These are phyloP conservation scores for Alternaria arbusti DNA, from an alignment of 2,329 filamentous ascomycete genomes.

Conservation along the genomic window DNA sequence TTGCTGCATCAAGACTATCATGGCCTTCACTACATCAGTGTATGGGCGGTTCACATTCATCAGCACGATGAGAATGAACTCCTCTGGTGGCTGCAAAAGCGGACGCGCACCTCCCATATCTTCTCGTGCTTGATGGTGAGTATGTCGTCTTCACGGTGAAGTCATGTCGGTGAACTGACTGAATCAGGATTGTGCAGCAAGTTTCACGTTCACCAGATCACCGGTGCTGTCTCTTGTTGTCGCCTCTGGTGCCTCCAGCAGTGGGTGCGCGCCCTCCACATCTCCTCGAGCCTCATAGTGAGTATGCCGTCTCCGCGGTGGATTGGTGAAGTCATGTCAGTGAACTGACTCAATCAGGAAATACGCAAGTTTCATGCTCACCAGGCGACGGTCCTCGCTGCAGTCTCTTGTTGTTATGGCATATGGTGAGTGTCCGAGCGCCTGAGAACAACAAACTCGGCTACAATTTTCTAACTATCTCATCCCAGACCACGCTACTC, in stretches of 20 bases:
- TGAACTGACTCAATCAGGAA: background rate
- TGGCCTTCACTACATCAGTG: background rate
- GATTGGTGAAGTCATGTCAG: background rate
- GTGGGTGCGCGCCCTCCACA: background rate
- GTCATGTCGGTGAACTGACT: background rate
- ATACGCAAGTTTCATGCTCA: background rate
- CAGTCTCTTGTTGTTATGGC: background rate
- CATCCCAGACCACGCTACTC: background rate
- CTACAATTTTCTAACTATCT: background rate
- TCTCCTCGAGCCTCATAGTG: background rate
- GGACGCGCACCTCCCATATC: no score
- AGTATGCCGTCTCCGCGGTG: background rate
- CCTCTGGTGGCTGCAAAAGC: no score
- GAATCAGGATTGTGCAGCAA: background rate
- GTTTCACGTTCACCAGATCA: background rate
- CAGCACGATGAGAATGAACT: background rate
- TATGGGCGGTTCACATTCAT: background rate
- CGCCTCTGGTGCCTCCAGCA: background rate
- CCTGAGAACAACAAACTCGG: background rate
- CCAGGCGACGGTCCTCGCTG: background rate
- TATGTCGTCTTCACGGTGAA: background rate
- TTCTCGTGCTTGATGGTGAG: background rate
- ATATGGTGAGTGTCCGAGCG: background rate
- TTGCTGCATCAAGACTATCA: background rate
- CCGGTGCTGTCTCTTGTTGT: background rate